phyloP scores from a whole-genome alignment of 345 rosid species.

The Linum usitatissimum region DNA sequence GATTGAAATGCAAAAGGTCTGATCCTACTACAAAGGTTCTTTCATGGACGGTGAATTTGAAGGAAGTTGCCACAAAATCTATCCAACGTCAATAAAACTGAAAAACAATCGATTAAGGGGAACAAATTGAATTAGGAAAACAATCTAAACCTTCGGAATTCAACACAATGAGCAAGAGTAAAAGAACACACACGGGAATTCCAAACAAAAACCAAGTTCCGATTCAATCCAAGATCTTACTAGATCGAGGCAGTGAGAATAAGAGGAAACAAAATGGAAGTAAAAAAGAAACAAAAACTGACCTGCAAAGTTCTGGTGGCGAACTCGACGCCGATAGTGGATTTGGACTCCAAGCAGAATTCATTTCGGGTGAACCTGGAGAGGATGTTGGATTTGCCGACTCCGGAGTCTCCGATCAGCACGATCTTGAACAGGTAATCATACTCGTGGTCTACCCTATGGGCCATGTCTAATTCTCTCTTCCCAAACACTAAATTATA shows the following conservation, averaged over 20 bases:
- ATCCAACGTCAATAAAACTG: not conserved
- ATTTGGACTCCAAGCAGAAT: slow-evolving; percentile 38
- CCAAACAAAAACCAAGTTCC: not conserved
- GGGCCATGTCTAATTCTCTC: slow-evolving; percentile 18
- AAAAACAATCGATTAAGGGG: not conserved
- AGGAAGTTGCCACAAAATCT: not conserved
- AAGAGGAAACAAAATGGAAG: not conserved
- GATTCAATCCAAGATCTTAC: not conserved
- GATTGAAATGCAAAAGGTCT: not conserved
- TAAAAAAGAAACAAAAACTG: not conserved
- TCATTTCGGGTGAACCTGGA: slow-evolving; percentile 37
- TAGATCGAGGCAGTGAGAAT: not conserved
- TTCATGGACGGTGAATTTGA: too few species aligned
- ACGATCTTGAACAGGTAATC: slow-evolving; percentile 42
- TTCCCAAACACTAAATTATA: not conserved
- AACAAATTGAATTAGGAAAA: not conserved
- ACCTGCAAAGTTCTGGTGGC: slow-evolving; percentile 39
- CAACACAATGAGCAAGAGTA: not conserved
- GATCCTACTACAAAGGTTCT: not conserved
- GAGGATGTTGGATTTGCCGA: slow-evolving; percentile 37
- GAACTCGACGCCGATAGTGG: slow-evolving; percentile 39
- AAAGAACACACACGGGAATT: not conserved
- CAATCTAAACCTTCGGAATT: not conserved
- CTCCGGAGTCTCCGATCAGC: slow-evolving; percentile 37
- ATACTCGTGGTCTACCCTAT: slow-evolving; percentile 36